Percentiles rank a stretch among this genome's conserved stretches.
Evolutionary conservation across 2,329 filamentous ascomycete species (phyloP).

Genomic region (Aspergillus hiratsukae): DNA sequence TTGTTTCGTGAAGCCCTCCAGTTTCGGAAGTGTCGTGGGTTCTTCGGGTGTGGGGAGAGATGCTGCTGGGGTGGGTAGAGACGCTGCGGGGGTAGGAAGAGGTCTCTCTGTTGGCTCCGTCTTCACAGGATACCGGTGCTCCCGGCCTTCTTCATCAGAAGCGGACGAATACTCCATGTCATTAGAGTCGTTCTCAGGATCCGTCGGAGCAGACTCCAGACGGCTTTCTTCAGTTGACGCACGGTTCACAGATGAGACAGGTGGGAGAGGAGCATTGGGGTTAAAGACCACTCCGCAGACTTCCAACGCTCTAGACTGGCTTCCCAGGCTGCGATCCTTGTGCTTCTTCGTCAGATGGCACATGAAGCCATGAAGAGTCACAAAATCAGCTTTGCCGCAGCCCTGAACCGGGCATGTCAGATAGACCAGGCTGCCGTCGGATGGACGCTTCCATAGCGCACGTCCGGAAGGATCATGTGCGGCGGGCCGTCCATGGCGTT

Average conservation of each 20-base stretch:
- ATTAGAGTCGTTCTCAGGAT: slow-evolving; percentile 27
- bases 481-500: slow-evolving; percentile 38
- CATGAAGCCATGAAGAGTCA: slow-evolving; percentile 41
- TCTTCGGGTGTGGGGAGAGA: slow-evolving; percentile 14
- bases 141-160: slow-evolving; percentile 23
- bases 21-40: slow-evolving; percentile 9
- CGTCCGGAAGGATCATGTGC: slow-evolving; percentile 36
- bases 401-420: slow-evolving; percentile 36
- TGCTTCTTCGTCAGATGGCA: slow-evolving; percentile 41
- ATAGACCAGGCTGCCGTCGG: slow-evolving; percentile 36
- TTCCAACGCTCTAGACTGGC: slow-evolving; percentile 38
- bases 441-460: slow-evolving; percentile 38
- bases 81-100: slow-evolving; percentile 14
- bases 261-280: slow-evolving; percentile 33
- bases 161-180: slow-evolving; percentile 30
- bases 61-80: slow-evolving; percentile 9
- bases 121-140: slow-evolving; percentile 25
- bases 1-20: slow-evolving; percentile 33
- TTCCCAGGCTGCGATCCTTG: slow-evolving; percentile 38
- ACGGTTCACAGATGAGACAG: slow-evolving; percentile 26
- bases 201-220: slow-evolving; percentile 23
- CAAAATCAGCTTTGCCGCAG: slow-evolving; percentile 38
- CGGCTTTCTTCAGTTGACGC: slow-evolving; percentile 35
- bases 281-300: slow-evolving; percentile 37
- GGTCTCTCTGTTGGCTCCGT: slow-evolving; percentile 23